Conservation (phyloP, 306 rosid genomes). For the Sesbania bispinosa region DNA sequence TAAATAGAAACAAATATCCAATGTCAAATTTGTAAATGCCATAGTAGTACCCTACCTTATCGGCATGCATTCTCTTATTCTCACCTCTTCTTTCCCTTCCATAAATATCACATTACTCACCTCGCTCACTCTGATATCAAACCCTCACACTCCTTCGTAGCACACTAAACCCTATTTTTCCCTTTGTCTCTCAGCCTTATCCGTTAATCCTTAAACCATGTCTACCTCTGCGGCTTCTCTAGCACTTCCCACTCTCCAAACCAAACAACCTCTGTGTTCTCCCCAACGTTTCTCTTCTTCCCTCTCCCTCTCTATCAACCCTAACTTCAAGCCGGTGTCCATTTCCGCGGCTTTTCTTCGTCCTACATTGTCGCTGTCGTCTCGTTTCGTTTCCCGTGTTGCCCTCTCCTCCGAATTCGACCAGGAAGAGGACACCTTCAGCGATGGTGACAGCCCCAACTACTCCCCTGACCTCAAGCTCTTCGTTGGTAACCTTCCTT, state of each 20-base stretch:
- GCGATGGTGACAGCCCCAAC: constrained; percentile 26
- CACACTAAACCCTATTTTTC: constrained; percentile 12
- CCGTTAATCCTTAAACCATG: constrained; percentile 46
- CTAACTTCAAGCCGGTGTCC: constrained; percentile 38
- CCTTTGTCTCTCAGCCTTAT: constrained; percentile 42
- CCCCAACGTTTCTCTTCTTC: constrained; percentile 35
- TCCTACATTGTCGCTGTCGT: constrained; percentile 18
- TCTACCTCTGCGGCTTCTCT: constrained; percentile 67
- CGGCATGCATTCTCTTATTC: neutral
- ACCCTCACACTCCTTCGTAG: neutral
- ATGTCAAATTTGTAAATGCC: constrained; percentile 6
- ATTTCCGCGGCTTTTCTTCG: constrained; percentile 48
- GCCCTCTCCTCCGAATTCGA: constrained; percentile 65
- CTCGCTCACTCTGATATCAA: neutral
- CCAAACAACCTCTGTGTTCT: constrained; percentile 32
- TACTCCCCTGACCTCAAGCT: constrained; percentile 62
- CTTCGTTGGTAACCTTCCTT: constrained; percentile 90
- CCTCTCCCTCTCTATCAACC: constrained; percentile 28
- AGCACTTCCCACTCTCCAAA: constrained; percentile 48
- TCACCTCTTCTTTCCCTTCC: neutral
- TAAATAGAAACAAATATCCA: constrained; percentile 8
- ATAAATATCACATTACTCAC: constrained; percentile 29
- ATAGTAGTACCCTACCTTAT: constrained; percentile 8
- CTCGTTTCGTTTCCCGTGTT: constrained; percentile 52
- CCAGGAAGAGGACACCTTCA: constrained; percentile 59